Evolutionary conservation across 371 early-diverging fungal genomes (phyloP).

Genomic region (Neoconidiobolus thromboides): DNA sequence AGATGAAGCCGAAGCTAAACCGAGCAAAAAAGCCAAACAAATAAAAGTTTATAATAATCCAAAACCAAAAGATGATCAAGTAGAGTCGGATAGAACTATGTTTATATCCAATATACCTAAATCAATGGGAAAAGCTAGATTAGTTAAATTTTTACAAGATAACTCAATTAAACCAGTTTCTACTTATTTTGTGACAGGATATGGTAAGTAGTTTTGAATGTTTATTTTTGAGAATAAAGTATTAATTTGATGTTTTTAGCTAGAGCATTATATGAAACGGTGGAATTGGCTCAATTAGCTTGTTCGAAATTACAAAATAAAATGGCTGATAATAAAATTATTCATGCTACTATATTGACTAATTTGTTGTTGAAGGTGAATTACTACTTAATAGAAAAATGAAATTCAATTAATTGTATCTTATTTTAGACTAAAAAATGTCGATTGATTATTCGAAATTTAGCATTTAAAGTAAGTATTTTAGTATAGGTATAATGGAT

Average conservation of each 20-base stretch:
- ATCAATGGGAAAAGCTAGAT: not conserved
- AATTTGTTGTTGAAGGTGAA: not conserved
- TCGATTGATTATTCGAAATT: slow-evolving; percentile 76
- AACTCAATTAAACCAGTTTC: not conserved
- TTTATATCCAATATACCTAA: not conserved
- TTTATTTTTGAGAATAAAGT: not conserved
- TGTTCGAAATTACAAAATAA: not conserved
- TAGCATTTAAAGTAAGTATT: slow-evolving; percentile 45
- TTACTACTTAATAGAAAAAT: slow-evolving; percentile 10
- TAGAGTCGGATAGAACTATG: not conserved
- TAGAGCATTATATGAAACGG: not conserved
- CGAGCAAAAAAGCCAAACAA: not conserved
- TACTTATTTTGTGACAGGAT: not conserved
- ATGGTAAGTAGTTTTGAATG: not conserved
- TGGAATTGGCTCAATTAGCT: slow-evolving; percentile 5
- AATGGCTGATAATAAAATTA: slow-evolving; percentile 3
- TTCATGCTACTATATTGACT: slow-evolving; percentile 8
- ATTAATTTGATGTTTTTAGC: not conserved
- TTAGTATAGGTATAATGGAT: not conserved
- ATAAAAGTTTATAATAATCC: not conserved
- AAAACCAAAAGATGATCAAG: slow-evolving; percentile 11
- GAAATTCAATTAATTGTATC: not conserved
- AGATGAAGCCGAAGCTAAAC: not conserved
- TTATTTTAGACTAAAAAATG: slow-evolving; percentile 20
- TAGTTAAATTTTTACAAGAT: not conserved